These are phyloP conservation scores for Calocybe gangraenosa DNA, from an alignment of 768 basidiomycete genomes.

Conservation along the genomic window DNA sequence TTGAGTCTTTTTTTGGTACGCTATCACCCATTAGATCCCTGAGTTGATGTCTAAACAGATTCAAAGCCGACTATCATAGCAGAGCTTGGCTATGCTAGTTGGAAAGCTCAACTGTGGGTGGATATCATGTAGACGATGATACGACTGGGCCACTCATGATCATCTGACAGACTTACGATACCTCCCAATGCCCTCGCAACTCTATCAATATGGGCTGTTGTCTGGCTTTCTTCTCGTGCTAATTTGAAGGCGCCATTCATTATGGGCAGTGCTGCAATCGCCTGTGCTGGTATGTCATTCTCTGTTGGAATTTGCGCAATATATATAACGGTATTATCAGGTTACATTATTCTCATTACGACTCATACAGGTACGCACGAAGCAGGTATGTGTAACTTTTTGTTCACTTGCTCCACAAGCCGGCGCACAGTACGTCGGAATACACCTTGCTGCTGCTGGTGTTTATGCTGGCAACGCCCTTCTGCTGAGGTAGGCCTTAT, in stretches of 20 bases:
- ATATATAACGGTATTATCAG: constrained; percentile 22
- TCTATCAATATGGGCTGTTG: constrained; percentile 43
- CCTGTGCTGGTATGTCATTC: constrained; percentile 40
- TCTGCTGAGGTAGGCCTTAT: constrained; percentile 41
- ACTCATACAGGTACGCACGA: constrained; percentile 36
- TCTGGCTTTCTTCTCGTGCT: constrained; percentile 46
- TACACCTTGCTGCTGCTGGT: constrained; percentile 52
- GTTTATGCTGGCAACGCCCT: constrained; percentile 57
- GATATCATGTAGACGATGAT: not conserved
- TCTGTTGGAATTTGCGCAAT: not conserved
- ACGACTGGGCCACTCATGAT: not conserved
- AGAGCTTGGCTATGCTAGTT: constrained; percentile 50
- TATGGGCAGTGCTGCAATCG: constrained; percentile 41
- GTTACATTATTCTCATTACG: constrained; percentile 53
- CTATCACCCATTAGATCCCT: not conserved
- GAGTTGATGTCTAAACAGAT: not conserved
- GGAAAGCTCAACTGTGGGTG: constrained; percentile 57
- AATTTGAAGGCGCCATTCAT: constrained; percentile 51
- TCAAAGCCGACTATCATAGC: constrained; percentile 56
- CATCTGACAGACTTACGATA: constrained; percentile 42
- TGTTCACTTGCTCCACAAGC: constrained; percentile 23
- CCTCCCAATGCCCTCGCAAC: constrained; percentile 54
- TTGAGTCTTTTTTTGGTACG: constrained; percentile 54
- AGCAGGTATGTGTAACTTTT: not conserved
- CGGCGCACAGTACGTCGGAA: constrained; percentile 52